These are phyloP conservation scores for Alnus rubra DNA, from an alignment of 306 rosid species.

Conservation along the genomic window DNA sequence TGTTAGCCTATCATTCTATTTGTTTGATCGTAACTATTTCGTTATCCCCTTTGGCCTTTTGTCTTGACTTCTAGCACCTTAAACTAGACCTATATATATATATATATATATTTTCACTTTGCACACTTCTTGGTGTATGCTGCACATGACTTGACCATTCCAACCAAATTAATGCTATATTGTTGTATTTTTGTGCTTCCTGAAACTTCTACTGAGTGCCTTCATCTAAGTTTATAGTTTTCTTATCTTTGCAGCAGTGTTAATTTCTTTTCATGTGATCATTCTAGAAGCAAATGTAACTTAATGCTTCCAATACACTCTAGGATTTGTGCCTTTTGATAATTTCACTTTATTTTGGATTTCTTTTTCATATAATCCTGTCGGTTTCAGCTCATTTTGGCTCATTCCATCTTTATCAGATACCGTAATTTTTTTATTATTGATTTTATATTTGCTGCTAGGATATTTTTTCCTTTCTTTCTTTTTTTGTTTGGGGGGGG, in stretches of 20 bases:
- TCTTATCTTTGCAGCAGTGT: background rate
- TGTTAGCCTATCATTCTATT: slow-evolving; percentile 13
- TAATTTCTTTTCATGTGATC: background rate
- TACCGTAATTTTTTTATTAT: background rate
- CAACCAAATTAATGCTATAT: background rate
- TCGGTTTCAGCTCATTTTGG: background rate
- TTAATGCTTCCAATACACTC: background rate
- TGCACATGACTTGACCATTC: background rate
- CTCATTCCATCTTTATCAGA: background rate
- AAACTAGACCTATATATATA: background rate
- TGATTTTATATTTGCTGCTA: background rate
- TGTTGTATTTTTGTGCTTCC: background rate
- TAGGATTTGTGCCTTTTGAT: background rate
- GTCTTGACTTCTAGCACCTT: background rate
- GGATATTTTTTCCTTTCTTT: background rate
- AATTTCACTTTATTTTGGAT: background rate
- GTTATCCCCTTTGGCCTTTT: background rate
- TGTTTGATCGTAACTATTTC: background rate
- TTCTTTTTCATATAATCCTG: background rate
- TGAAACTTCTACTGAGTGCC: background rate
- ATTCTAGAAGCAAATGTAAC: background rate
- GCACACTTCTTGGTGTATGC: background rate
- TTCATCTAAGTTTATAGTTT: background rate
- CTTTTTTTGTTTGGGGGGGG: background rate
- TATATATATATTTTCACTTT: background rate